Conservation (phyloP, 495 filamentous ascomycete genomes). For the Aspergillus ellipticus region DNA sequence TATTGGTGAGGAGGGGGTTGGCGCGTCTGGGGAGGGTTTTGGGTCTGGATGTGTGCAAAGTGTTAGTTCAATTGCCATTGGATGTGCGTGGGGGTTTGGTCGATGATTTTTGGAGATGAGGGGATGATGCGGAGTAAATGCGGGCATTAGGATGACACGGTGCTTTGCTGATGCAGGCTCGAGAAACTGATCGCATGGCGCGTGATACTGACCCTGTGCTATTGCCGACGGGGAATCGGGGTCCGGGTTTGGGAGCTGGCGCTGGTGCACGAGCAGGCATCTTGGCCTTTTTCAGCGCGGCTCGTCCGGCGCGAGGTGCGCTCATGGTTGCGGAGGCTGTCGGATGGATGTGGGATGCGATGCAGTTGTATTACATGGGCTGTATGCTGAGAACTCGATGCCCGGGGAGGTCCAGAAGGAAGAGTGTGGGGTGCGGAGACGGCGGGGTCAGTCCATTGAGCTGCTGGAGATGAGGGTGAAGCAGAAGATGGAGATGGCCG, state of each 20-base stretch:
- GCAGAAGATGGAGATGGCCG: not conserved
- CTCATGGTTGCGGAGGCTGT: slow-evolving; percentile 15
- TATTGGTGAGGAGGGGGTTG: slow-evolving; percentile 19
- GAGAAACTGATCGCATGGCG: not conserved
- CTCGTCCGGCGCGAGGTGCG: slow-evolving; percentile 19
- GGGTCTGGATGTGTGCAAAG: not conserved
- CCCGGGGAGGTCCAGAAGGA: not conserved
- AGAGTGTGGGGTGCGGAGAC: not conserved
- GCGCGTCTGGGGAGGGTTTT: slow-evolving; percentile 18
- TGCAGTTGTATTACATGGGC: not conserved
- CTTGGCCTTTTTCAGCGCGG: slow-evolving; percentile 20
- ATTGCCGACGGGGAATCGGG: slow-evolving; percentile 3
- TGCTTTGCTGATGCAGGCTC: not conserved
- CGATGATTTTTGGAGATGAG: too few species aligned
- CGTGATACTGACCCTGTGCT: slow-evolving; percentile 4
- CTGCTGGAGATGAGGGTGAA: not conserved
- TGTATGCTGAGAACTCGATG: not conserved
- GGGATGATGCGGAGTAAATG: not conserved
- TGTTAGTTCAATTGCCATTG: slow-evolving; percentile 1
- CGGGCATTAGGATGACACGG: not conserved
- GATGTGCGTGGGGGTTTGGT: not conserved
- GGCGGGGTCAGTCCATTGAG: not conserved
- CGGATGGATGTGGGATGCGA: not conserved
- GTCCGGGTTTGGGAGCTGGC: not conserved
- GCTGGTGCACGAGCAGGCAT: slow-evolving; percentile 8